Conservation (phyloP, 192 early-diverging fungal species). For the Gamsiella multidivaricata region DNA sequence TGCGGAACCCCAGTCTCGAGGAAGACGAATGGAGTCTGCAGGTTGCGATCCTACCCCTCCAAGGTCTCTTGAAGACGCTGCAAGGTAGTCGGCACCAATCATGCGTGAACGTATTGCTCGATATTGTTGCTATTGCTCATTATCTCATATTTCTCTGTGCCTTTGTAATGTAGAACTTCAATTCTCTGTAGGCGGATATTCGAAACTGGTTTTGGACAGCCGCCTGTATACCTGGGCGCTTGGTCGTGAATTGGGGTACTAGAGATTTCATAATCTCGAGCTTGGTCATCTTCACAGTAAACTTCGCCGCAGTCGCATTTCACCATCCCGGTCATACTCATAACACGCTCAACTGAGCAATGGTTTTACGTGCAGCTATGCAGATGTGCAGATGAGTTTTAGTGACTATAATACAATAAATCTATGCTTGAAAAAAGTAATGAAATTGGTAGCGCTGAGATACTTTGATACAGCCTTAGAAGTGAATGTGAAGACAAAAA, state of each 20-base stretch:
- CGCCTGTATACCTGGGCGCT: slow-evolving; percentile 51
- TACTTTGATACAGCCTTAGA: no score
- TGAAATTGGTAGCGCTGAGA: no score
- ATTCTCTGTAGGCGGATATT: slow-evolving; percentile 17
- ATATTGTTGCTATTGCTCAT: not conserved
- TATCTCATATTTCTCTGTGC: not conserved
- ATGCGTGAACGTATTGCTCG: not conserved
- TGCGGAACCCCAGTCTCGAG: slow-evolving; percentile 47
- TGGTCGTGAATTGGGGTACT: slow-evolving; percentile 36
- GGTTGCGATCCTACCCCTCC: slow-evolving; percentile 48
- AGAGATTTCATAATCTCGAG: not conserved
- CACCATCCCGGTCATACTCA: no score
- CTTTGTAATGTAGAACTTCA: slow-evolving; percentile 31
- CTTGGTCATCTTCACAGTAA: no score
- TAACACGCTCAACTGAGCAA: no score
- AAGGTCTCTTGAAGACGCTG: slow-evolving; percentile 33
- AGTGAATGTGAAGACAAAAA: not conserved
- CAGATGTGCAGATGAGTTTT: no score
- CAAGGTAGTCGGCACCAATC: slow-evolving; percentile 52
- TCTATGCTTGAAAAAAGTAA: no score
- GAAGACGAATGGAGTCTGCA: slow-evolving; percentile 68
- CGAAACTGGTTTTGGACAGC: slow-evolving; percentile 58
- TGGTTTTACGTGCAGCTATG: no score
- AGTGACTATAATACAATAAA: no score
- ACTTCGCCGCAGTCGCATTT: no score